Evolutionary conservation across 495 filamentous ascomycete genomes (phyloP), one percentile per base, ranked within the genome.

Genomic region (Penicillium egyptiacum): DNA sequence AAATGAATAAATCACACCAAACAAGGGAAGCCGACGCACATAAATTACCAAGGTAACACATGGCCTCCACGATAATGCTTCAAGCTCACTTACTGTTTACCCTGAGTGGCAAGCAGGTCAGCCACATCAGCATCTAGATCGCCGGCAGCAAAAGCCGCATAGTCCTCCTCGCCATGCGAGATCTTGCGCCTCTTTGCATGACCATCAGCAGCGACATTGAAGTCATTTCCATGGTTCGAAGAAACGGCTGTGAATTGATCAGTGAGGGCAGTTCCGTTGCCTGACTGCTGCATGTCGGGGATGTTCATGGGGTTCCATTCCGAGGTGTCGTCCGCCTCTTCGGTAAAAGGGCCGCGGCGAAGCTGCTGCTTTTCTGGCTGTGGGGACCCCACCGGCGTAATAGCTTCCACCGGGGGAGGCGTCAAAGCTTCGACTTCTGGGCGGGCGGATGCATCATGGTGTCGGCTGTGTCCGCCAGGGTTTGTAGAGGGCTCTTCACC

Each of bases 371-470:
- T 59, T 31, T 68, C 64, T 7, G 55, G 67, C 46, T 75, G 70
- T 1, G 81, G 79, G 14, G 79, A 79, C 2, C 68, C 71, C 4
- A 75, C 66, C 12, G 79, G 76, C 0, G 78, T 81, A 10, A 79
- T 58, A 14, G 75, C 68, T 42, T 82, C 81, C 4, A 79, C 78
- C 5, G 82, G 81, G 2, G 90, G 91, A 35, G 91, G 91, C 1
- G 91, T 96, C 45, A 96, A 72, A 1, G 86, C 89, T 73, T 97
- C 92, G 47, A 92, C 78, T 64, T 90, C 82, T 3, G 92, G 92
- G 17, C 88, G 85, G 53, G 82, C 75, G 3, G 81, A 73, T 50
- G 87, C 83, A 10, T 77, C 71, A 14, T 70, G 68, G 12, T 66
- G 63, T 7, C 63, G 72, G n/a, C 67, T 74, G 6, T 75, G 64